Evolutionary conservation across 306 rosid species (phyloP).

Genomic region (Malus sylvestris): DNA sequence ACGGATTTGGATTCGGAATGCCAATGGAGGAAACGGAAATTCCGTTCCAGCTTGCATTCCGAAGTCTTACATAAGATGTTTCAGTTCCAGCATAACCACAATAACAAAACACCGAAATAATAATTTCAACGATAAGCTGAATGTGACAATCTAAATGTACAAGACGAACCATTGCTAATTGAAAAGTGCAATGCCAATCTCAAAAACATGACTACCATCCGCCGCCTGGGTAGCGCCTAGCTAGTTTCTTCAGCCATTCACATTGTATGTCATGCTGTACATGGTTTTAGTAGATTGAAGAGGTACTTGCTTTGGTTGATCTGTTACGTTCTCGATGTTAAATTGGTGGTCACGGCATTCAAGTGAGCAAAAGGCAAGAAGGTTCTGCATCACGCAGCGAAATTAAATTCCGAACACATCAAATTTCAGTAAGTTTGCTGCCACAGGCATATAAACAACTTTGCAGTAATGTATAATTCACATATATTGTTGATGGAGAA

Average conservation of each 20-base stretch:
- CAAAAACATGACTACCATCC: constrained; percentile 16
- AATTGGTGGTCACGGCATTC: constrained; percentile 20
- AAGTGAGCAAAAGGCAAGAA: constrained; percentile 17
- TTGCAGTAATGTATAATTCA: neutral
- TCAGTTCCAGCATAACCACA: neutral
- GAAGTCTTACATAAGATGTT: neutral
- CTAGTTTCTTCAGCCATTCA: neutral
- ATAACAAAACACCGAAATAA: neutral
- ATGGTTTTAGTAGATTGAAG: neutral
- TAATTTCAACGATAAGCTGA: neutral
- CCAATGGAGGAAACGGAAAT: too few relatives aligned
- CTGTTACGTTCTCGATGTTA: neutral
- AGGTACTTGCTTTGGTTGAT: neutral
- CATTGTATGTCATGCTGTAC: neutral
- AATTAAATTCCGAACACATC: neutral
- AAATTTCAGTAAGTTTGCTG: neutral
- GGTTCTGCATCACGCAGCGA: constrained; percentile 3
- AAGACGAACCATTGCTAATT: neutral
- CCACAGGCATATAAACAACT: neutral
- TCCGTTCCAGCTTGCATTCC: too few relatives aligned
- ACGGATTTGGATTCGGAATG: too few relatives aligned
- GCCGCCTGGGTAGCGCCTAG: neutral
- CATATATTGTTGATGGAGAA: neutral
- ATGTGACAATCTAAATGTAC: neutral
- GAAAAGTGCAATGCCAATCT: constrained; percentile 9